Evolutionary conservation across 495 filamentous ascomycete species (phyloP), one percentile per base, ranked within the genome.

Genomic region (Trichoderma virens): DNA sequence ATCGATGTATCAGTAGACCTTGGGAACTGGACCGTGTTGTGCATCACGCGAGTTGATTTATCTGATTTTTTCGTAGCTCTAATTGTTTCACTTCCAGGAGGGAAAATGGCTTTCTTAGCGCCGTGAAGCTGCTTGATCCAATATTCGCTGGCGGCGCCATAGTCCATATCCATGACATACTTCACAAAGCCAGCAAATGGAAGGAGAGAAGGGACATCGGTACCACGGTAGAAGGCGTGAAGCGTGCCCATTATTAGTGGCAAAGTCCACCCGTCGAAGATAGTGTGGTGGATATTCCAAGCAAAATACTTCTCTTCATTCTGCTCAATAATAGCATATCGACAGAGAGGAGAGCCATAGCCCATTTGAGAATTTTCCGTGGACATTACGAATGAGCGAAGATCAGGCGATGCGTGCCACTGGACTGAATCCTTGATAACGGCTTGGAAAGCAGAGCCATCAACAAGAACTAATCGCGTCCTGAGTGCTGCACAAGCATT

Each of bases 401-500:
- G 0, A 20, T 61, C 45, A 4, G 31, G 13, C 39, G 30, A 62
- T 6, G 41, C 9, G 0, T 45, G 61, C 61, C 63, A 34, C n/a
- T 69, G 39, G 23, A 18, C 47, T 0, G 67, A 61, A 27, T 31
- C 64, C 5, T 60, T n/a, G 0, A 72, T 62, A 5, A 75, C 65
- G 3, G 72, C 64, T 23, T 68, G 72, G 18, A 66, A 34, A 16
- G 70, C 66, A 0, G 74, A 65, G 3, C 45, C 8, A 13, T 61
- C 60, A 23, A 61, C 35, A 41, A 41, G 35, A 8, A 61, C 60
- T 6, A 61, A 23, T 23, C 83, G 81, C 13, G 88, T 92, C 34
- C 89, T 79, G 4, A 91, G 80, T 64, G 90, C 88, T 45, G 87
- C 83, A 65, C 81, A 79, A 6, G 79, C 72, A 1, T 80, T 70